Conservation (phyloP, 2,329 filamentous ascomycete genomes). For the Sporothrix luriei region DNA sequence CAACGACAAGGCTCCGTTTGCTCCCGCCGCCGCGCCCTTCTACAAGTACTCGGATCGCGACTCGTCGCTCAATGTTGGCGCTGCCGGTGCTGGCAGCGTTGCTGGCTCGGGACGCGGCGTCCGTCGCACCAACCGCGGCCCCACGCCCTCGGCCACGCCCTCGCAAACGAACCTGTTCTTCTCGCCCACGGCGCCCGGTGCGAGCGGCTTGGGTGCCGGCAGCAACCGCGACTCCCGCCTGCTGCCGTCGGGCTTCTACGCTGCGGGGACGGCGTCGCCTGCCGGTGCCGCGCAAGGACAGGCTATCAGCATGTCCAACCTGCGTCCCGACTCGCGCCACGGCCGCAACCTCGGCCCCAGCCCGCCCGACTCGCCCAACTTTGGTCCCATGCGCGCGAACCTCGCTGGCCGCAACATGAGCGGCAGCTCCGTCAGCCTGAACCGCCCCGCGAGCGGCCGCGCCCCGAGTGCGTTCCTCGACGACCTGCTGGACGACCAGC, state of each 20-base stretch:
- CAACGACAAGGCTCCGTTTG: conserved; percentile 70
- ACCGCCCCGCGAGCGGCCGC: conserved; percentile 66
- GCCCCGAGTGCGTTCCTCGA: conserved; percentile 89
- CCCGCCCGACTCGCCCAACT: conserved; percentile 67
- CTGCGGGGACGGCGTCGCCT: conserved; percentile 61
- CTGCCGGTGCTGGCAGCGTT: conserved; percentile 45
- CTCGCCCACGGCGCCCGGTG: conserved; percentile 83
- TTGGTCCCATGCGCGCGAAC: conserved; percentile 48
- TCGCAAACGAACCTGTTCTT: conserved; percentile 83
- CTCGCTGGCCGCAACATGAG: conserved; percentile 52
- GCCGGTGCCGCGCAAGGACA: conserved; percentile 52
- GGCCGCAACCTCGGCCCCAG: conserved; percentile 54
- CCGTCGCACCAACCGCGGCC: conserved; percentile 56
- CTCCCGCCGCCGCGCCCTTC: conserved; percentile 58
- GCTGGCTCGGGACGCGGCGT: conserved; percentile 49
- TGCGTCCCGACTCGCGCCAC: conserved; percentile 61
- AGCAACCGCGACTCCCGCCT: conserved; percentile 74
- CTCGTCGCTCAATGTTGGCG: conserved; percentile 56
- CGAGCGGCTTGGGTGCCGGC: conserved; percentile 58
- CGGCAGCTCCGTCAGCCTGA: conserved; percentile 68
- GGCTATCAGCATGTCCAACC: conserved; percentile 63
- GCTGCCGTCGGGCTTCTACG: conserved; percentile 89
- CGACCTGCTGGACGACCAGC: conserved; percentile 80
- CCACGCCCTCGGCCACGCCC: conserved; percentile 58
- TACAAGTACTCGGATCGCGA: conserved; percentile 66